Conservation (phyloP, 2,329 filamentous ascomycete genomes). For the Verruconis gallopava region DNA sequence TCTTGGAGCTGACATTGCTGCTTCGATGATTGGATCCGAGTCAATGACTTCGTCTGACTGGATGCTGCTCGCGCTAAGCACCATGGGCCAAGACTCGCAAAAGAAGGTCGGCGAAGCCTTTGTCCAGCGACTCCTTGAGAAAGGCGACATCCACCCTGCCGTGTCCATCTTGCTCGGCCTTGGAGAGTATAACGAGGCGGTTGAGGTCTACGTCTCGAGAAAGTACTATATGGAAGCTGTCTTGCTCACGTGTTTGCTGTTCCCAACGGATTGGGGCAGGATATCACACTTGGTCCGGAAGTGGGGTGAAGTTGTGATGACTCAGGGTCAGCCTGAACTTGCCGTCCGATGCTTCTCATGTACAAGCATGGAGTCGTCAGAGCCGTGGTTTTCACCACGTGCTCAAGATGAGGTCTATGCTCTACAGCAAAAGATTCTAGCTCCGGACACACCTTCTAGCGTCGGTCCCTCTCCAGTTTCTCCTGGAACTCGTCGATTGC, state of each 20-base stretch:
- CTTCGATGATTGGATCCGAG: conserved; percentile 58
- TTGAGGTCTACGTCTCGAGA: conserved; percentile 90
- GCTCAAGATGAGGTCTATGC: conserved; percentile 49
- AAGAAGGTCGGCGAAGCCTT: conserved; percentile 86
- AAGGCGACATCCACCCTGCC: conserved; percentile 80
- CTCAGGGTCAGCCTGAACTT: conserved; percentile 74
- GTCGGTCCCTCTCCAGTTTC: conserved; percentile 15
- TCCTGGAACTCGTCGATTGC: conserved; percentile 47
- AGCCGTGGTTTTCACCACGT: conserved; percentile 78
- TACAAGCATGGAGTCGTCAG: conserved; percentile 69
- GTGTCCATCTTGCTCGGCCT: conserved; percentile 87
- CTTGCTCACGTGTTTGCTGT: conserved; percentile 70
- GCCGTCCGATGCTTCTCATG: conserved; percentile 91
- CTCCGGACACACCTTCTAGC: conserved; percentile 33
- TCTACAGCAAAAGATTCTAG: conserved; percentile 37
- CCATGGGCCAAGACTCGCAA: conserved; percentile 64
- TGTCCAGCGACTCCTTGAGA: conserved; percentile 78
- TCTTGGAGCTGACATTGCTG: conserved; percentile 67
- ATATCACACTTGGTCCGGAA: conserved; percentile 79
- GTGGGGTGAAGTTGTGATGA: conserved; percentile 88
- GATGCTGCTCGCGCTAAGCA: conserved; percentile 88
- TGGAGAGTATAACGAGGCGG: conserved; percentile 84
- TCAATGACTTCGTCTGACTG: conserved; percentile 91
- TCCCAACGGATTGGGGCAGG: conserved; percentile 78
- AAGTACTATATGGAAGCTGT: conserved; percentile 88